Evolutionary conservation across 257 asterid species (phyloP), one percentile per base, ranked within the genome.

Genomic region (Solanum sitiens): DNA sequence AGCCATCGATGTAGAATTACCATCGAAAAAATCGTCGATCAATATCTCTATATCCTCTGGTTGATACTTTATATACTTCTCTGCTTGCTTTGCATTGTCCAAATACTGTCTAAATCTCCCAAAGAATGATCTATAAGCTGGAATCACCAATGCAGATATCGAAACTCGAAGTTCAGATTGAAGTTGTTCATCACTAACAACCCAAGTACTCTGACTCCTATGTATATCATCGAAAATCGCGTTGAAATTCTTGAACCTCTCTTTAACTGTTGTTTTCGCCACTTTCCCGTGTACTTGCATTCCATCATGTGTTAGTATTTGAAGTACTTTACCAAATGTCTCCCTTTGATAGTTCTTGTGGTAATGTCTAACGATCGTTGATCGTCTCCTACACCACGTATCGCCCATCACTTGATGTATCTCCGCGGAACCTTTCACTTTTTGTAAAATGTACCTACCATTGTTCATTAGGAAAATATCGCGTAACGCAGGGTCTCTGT

Each of bases 331-430:
- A 1, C 90, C 92, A 98, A 98, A 96, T 39, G 98, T 93, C 88
- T 95, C 98, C 44, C 98, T 87, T 20, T 95, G 98, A 85, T 96
- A 96, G 71, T 92, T 95, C 91, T 95, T 95, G 91, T 96, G 99
- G 88, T 91, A 93, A 42, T 90, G 93, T 65, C 99, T 86, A 67
- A 96, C 98, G 45, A 91, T 93, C 20, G 98, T 92, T 14, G 99
- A 95, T 61, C 95, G 87, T 71, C 93, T 89, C 92, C 99, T 86
- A 83, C 95, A 96, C 98, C 98, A 94, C 0, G 88, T 92, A 88
- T 95, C 98, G 2, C 98, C 98, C 96, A 96, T 93, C 30, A 93
- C 95, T 6, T 92, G 91, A 10, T 93, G 92, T 13, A 95, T 91
- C 87, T 95, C 98, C 1, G 84, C 27, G 2, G 98, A 93, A 7